Base-by-base conservation (phyloP, 495 filamentous ascomycete species). In the Lophiotrema nucula region DNA sequence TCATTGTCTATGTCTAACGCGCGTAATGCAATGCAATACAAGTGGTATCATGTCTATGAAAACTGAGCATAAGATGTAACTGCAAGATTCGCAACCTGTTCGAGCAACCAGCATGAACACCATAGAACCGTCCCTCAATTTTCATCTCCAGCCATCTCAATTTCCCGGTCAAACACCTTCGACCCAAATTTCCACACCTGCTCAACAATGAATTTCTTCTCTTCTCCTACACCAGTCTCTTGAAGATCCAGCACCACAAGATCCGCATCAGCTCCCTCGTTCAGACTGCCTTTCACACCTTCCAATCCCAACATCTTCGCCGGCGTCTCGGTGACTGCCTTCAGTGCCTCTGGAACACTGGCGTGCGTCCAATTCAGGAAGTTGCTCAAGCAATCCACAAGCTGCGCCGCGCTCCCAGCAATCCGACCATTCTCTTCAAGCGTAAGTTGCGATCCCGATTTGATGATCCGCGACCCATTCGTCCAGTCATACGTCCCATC, bases 351-450 rank as follows among this genome's bases (percentile, higher is more conserved):
- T 0, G 85, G 80, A 11, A 90, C 79, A 3, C 74, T 76, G 0
- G 82, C 77, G 4, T 81, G 83, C 0, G 83, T 80, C 86, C 85
- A 92, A 49, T 78, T 79, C 37, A 87, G 75, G 71, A 92, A 90
- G 64, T 92, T 92, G 43, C 83, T 85, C 27, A 92, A 83, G 66
- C 89, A 95, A 64, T 90, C 86, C 26, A 90, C 81, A 8, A 95
- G 77, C 4, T 85, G 84, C 38, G 85, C 81, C 0, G 85, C 85
- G 60, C 82, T 85, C 8, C 84, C 88, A 2, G 88, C 88, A 69
- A 92, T 89, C 59, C 81, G 85, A 46, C 64, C 64, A 25, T 87
- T 83, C 0, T 82, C 86, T 70, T 90, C 83, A 0, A 90, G 72
- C 2, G 83, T 84, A 44, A 92, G 66, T 25, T 83, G 76, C 0